These are phyloP conservation scores for Phytophthora hibernalis DNA, from an alignment of 352 stramenopile genomes.

Conservation along the genomic window DNA sequence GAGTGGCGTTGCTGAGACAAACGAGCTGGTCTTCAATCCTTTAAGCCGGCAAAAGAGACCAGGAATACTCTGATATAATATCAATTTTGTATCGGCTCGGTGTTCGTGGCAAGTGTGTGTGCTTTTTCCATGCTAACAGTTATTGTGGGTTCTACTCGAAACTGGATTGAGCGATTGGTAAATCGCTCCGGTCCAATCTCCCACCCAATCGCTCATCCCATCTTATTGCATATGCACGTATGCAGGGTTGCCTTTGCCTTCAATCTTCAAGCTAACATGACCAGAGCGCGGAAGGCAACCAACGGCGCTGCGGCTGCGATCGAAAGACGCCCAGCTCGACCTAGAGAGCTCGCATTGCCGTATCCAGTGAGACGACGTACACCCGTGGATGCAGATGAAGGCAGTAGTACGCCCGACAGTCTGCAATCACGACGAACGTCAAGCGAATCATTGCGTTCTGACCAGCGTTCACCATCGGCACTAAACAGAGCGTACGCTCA, in stretches of 20 bases:
- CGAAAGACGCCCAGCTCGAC: not conserved
- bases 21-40: not conserved
- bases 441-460: not conserved
- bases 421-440: not conserved
- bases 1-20: constrained; percentile 1
- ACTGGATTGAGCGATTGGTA: not conserved
- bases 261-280: not conserved
- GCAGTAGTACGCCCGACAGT: not conserved
- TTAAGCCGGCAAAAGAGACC: not conserved
- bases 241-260: not conserved
- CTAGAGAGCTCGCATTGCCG: not conserved
- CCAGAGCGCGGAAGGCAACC: not conserved
- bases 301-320: not conserved
- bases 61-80: not conserved
- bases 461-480: not conserved
- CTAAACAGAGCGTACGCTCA: not conserved
- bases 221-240: not conserved
- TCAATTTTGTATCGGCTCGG: too few species aligned
- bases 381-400: not conserved
- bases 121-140: constrained; percentile 17
- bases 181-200: not conserved
- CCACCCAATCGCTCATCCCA: not conserved
- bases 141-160: not conserved
- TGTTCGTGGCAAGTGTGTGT: not conserved
- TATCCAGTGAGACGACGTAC: not conserved